Evolutionary conservation across 306 rosid genomes (phyloP), one percentile per base, ranked within the genome.

Genomic region (Quercus mongolica): DNA sequence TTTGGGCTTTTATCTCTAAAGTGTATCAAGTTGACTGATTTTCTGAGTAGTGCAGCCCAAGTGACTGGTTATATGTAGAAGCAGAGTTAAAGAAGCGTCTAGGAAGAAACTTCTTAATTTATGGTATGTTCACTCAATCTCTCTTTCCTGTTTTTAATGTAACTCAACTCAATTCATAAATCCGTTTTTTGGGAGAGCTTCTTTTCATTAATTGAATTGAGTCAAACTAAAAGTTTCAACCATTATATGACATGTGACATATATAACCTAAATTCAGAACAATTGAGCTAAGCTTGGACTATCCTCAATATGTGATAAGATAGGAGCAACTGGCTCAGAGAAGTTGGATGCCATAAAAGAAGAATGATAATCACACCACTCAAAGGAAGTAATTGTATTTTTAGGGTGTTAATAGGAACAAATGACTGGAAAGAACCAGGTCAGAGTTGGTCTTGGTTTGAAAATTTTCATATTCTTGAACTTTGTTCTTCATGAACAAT

Each of bases 21-120:
- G 78, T 18, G 56, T 63, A 46, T 75, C 28, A 21, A 69, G 73
- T 75, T 79, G 58, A 84, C 89, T 84, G 75, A 81, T 83, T 57
- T 63, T 41, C 77, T 78, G 80, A 76, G 80, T 87, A 68, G 49
- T 83, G 85, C 90, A 95, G 99, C 91, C 88, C 96, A 63, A 89
- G 87, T 76, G 99, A 95, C 76, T 95, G 99, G 99, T 89, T 87
- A 5, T 95, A 95, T 71, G 91, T 85, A 35, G 98, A 95, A 87
- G 91, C 91, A 20, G 98, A 95, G 85, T 81, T 92, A 79, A 87
- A 88, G 82, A 87, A 77, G 86, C 96, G 89, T 59, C 92, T 92
- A 5, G 99, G 98, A 70, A 90, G 84, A 85, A 90, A 91, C 81
- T 92, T 87, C 74, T 79, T 95, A 81, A 88, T 92, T n/a, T 90